Evolutionary conservation across 2,329 filamentous ascomycete genomes (phyloP).

Genomic region (Fusarium dlaminii): DNA sequence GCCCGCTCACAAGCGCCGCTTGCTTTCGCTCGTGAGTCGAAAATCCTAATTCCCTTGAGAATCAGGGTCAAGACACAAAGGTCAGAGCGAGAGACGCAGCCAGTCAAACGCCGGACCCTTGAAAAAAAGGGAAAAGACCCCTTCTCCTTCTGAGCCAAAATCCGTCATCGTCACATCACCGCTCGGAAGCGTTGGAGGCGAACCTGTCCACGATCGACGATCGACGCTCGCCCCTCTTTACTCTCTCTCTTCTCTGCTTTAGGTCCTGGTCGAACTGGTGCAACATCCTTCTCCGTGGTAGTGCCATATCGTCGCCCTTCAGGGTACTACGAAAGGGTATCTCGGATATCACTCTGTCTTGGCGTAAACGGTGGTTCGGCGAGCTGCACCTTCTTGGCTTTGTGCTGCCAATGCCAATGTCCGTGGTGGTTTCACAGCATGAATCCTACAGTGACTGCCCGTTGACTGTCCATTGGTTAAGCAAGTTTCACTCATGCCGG

Average conservation of each 20-base stretch:
- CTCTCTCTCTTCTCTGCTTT: background rate
- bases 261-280: background rate
- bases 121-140: background rate
- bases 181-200: background rate
- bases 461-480: constrained; percentile 1
- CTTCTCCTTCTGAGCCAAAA: background rate
- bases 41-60: constrained; percentile 15
- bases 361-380: constrained; percentile 6
- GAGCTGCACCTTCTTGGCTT: background rate
- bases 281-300: constrained; percentile 16
- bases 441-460: background rate
- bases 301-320: constrained; percentile 26
- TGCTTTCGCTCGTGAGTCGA: background rate
- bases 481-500: background rate
- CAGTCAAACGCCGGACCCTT: constrained; percentile 27
- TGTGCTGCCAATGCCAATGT: background rate
- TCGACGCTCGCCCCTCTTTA: constrained; percentile 32
- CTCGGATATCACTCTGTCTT: constrained; percentile 19
- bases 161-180: constrained; percentile 24
- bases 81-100: constrained; percentile 10
- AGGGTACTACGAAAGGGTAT: constrained; percentile 1
- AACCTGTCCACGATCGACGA: constrained; percentile 4
- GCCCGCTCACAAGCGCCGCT: constrained; percentile 28
- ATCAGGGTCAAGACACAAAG: constrained; percentile 13
- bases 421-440: background rate